Conservation (phyloP, 345 rosid genomes). For the Bruguiera parviflora region DNA sequence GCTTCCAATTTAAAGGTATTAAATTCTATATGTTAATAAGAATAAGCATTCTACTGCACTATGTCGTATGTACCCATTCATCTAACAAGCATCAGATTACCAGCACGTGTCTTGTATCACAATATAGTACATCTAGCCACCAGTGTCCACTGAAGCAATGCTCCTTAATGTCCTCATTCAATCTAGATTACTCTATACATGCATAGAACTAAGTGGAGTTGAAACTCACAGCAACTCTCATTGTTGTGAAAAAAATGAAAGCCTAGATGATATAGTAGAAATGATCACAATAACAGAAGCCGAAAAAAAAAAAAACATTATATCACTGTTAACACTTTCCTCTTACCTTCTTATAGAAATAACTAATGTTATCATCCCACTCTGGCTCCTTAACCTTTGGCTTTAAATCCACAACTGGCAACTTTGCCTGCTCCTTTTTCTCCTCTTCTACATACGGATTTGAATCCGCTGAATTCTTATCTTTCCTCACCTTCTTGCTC, state of each 20-base stretch:
- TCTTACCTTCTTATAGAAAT: constrained; percentile 82
- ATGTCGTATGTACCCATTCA: too few species aligned
- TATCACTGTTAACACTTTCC: not conserved
- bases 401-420: constrained; percentile 1
- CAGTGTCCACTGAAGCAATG: too few species aligned
- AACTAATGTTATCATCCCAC: constrained; percentile 64
- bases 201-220: not conserved
- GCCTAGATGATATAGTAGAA: not conserved
- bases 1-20: not conserved
- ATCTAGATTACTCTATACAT: too few species aligned
- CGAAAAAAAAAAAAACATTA: not conserved
- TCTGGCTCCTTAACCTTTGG: constrained; percentile 31
- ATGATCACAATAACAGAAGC: not conserved
- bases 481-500: constrained; percentile 71
- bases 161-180: too few species aligned
- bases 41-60: too few species aligned
- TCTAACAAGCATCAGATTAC: too few species aligned
- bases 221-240: not conserved
- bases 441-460: constrained; percentile 52
- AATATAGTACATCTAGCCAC: too few species aligned
- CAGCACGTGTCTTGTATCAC: too few species aligned
- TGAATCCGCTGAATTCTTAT: constrained; percentile 43
- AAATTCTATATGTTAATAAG: too few species aligned
- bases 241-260: not conserved
- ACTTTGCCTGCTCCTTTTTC: constrained; percentile 23